Conservation (phyloP, 768 basidiomycete species). For the Crassisporium funariophilum region DNA sequence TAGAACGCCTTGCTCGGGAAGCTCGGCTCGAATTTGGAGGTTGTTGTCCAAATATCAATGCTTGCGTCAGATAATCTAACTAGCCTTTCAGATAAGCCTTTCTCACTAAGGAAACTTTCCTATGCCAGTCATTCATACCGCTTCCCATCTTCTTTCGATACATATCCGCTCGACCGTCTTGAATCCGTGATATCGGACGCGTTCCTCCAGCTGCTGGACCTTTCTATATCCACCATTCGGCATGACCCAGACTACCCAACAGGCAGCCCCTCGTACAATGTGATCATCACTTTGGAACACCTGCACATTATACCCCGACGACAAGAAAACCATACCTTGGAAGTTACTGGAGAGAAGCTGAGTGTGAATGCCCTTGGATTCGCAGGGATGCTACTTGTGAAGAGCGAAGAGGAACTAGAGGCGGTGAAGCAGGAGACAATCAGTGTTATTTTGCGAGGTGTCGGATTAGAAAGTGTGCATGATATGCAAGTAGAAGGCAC, state of each 20-base stretch:
- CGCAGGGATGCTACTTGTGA: constrained; percentile 87
- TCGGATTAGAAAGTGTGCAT: constrained; percentile 68
- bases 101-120: constrained; percentile 64
- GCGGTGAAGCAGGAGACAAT: constrained; percentile 66
- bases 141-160: constrained; percentile 45
- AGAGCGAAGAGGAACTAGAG: constrained; percentile 76
- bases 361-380: constrained; percentile 88
- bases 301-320: constrained; percentile 84
- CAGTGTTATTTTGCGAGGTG: constrained; percentile 60
- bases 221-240: constrained; percentile 72
- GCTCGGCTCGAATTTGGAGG: constrained; percentile 61
- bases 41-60: not conserved
- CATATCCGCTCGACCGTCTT: constrained; percentile 44
- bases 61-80: not conserved
- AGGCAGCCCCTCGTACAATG: constrained; percentile 80
- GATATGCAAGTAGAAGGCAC: constrained; percentile 62
- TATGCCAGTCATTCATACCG: constrained; percentile 84
- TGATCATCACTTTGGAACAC: constrained; percentile 79
- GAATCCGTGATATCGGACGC: constrained; percentile 54
- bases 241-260: constrained; percentile 63
- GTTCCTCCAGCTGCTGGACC: constrained; percentile 76
- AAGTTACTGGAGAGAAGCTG: constrained; percentile 56
- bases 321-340: constrained; percentile 56
- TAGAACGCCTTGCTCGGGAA: constrained; percentile 68
- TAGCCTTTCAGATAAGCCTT: constrained; percentile 61